Evolutionary conservation across 768 basidiomycete genomes (phyloP), one percentile per base, ranked within the genome.

Genomic region (Lactarius indigo): DNA sequence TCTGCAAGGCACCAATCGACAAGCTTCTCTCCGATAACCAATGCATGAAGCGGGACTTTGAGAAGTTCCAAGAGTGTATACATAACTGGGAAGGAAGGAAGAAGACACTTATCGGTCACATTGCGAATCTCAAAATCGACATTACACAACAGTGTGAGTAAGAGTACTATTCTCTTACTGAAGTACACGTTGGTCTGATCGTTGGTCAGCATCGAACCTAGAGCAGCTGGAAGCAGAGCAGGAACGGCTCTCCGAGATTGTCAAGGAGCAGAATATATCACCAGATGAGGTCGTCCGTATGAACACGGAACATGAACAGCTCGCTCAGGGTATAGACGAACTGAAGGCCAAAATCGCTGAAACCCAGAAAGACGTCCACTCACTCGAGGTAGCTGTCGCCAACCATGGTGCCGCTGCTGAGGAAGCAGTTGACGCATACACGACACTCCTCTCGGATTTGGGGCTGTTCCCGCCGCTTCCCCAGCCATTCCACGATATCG

Each of bases 251-350:
- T 78, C 79, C 10, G 81, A 83, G 0, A 83, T 88, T 2, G 92
- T 98, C 33, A 88, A 88, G 72, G 85, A 80, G 37, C 97, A 99
- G 76, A 96, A 97, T 73, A 83, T 99, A 54, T 86, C 91, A 1
- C 90, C 91, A 0, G 93, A 96, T 75, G 96, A 99, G 76, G 94
- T 97, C 50, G 78, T 85, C 62, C 87, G 87, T 42, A 96, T 99
- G 92, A 95, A 90, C 72, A 87, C 87, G 5, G 95, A 98, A 70
- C 90, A 94, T 64, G 92, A 95, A 71, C 85, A 82, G 31, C 81
- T 96, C 41, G 80, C 85, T 5, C 84, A 87, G 59, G 90, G 84
- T 70, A 77, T 94, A 62, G 87, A 90, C 69, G 91, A 92, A 67
- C 84, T 95, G 63, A 89, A 86, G 69, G 80, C 85, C 67, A 94